Conservation (phyloP, 352 stramenopile species). For the Phytophthora chlamydospora region DNA sequence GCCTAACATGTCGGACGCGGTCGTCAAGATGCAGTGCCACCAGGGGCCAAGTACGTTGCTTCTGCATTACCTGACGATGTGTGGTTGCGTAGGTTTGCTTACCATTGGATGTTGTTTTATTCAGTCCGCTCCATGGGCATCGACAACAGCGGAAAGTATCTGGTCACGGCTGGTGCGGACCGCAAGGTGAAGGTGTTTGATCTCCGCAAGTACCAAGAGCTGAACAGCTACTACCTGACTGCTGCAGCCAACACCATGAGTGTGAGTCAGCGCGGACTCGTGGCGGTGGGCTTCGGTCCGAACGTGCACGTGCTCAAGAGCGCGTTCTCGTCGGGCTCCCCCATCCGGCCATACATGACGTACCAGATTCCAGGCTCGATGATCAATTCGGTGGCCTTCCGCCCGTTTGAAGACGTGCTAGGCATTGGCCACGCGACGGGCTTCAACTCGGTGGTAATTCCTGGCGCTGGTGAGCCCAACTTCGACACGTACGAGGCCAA, state of each 20-base stretch:
- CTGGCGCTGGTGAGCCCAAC: slow-evolving; percentile 97
- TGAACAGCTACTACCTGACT: slow-evolving; percentile 94
- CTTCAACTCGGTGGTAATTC: slow-evolving; percentile 91
- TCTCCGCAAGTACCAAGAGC: slow-evolving; percentile 95
- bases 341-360: slow-evolving; percentile 90
- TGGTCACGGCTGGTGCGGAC: slow-evolving; percentile 96
- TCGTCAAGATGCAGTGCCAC: slow-evolving; percentile 99
- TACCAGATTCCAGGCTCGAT: slow-evolving; percentile 87
- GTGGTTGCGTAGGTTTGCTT: slow-evolving; percentile 5
- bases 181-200: slow-evolving; percentile 98
- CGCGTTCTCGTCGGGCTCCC: slow-evolving; percentile 67
- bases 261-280: slow-evolving; percentile 95
- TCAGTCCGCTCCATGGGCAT: slow-evolving; percentile 92
- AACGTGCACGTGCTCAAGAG: slow-evolving; percentile 94
- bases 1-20: slow-evolving; percentile 91
- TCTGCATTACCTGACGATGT: not conserved
- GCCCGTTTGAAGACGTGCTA: slow-evolving; percentile 98
- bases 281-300: slow-evolving; percentile 94
- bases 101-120: slow-evolving; percentile 19
- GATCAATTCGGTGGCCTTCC: slow-evolving; percentile 93
- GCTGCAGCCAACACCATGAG: slow-evolving; percentile 91
- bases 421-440: slow-evolving; percentile 93
- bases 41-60: slow-evolving; percentile 90
- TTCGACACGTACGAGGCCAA: slow-evolving; percentile 99
- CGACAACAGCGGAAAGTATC: slow-evolving; percentile 94